Evolutionary conservation across 164 flowering plant genomes (phyloP).

Genomic region (Piper longum): DNA sequence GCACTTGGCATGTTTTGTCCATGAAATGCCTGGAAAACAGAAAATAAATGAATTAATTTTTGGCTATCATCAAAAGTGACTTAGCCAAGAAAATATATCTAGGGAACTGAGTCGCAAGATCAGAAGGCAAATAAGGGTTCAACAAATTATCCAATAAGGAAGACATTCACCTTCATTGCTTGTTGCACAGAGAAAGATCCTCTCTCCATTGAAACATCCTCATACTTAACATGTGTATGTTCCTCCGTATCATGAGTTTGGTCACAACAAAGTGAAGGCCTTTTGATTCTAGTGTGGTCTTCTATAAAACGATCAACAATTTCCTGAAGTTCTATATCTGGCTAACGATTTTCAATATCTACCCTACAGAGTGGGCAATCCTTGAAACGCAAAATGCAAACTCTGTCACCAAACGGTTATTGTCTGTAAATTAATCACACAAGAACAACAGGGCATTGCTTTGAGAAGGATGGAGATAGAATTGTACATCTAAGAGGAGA

Average conservation of each 20-base stretch:
- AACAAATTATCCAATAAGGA: not conserved
- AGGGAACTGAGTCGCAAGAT: not conserved
- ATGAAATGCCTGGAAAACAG: conserved; percentile 63
- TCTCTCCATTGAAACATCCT: conserved; percentile 87
- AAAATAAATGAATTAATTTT: not conserved
- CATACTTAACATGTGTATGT: conserved; percentile 50
- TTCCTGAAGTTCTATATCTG: conserved; percentile 57
- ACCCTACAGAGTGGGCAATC: conserved; percentile 97
- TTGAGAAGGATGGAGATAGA: not conserved
- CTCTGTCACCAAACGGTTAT: conserved; percentile 26
- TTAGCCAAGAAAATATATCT: not conserved
- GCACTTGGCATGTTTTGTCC: conserved; percentile 86
- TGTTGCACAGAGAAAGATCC: conserved; percentile 95
- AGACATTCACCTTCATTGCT: conserved; percentile 82
- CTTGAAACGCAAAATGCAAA: conserved; percentile 66
- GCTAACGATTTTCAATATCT: conserved; percentile 69
- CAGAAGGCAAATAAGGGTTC: not conserved
- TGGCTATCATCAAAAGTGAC: not conserved
- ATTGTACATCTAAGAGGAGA: not conserved
- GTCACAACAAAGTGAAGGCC: conserved; percentile 35
- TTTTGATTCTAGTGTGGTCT: conserved; percentile 91
- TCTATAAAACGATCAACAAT: conserved; percentile 84
- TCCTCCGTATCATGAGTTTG: conserved; percentile 22
- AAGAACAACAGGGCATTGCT: not conserved
- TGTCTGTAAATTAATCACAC: not conserved